Evolutionary conservation across 2,329 filamentous ascomycete species (phyloP).

Genomic region (Trichoderma lentiforme): DNA sequence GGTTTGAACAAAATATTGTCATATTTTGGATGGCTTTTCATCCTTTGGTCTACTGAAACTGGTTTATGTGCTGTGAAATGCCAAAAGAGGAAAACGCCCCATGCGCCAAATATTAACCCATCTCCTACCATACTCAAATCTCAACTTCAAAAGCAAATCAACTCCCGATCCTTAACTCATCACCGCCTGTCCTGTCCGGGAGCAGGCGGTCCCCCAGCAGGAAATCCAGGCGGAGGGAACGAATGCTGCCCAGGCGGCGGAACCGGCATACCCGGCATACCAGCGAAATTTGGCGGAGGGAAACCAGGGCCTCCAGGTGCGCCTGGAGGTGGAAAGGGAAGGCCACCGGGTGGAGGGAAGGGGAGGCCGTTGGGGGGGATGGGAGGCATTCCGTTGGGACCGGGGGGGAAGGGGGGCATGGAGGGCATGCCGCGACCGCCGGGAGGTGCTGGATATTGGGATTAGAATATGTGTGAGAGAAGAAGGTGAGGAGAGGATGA

Average conservation of each 20-base stretch:
- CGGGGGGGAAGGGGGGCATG: slow-evolving; percentile 44
- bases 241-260: slow-evolving; percentile 39
- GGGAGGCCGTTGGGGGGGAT: slow-evolving; percentile 38
- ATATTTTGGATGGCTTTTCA: neutral
- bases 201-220: slow-evolving; percentile 34
- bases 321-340: slow-evolving; percentile 27
- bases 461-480: neutral
- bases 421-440: slow-evolving; percentile 47
- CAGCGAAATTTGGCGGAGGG: slow-evolving; percentile 31
- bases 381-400: slow-evolving; percentile 33
- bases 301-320: slow-evolving; percentile 27
- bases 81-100: slow-evolving; percentile 29
- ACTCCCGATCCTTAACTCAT: neutral
- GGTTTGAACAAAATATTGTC: neutral
- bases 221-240: slow-evolving; percentile 39
- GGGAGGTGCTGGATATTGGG: slow-evolving; percentile 43
- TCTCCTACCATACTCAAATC: neutral
- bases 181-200: slow-evolving; percentile 41
- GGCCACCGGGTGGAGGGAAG: slow-evolving; percentile 39
- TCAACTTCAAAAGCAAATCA: neutral
- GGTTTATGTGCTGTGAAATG: neutral
- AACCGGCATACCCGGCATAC: slow-evolving; percentile 35
- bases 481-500: no score
- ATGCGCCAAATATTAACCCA: slow-evolving; percentile 25
- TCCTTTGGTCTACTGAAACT: neutral